These are phyloP conservation scores for Trichocomaceae sp. DNA, from an alignment of 2,329 filamentous ascomycete species.

Conservation along the genomic window DNA sequence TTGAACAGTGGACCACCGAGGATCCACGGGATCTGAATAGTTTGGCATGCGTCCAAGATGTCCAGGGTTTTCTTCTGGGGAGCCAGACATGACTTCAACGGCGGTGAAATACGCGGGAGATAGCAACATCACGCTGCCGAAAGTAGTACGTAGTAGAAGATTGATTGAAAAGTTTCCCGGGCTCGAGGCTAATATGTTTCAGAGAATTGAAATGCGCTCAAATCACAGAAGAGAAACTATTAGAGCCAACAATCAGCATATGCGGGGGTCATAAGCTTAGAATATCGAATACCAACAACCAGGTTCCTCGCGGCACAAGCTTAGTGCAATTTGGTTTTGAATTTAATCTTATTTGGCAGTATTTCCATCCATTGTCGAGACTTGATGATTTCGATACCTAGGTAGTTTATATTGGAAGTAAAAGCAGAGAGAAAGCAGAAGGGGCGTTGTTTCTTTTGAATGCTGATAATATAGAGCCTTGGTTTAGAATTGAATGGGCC, in stretches of 20 bases:
- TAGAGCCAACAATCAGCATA: neutral
- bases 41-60: conserved; percentile 24
- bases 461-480: neutral
- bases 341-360: neutral
- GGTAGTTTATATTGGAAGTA: neutral
- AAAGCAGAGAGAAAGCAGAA: neutral
- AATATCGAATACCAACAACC: neutral
- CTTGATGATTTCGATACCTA: neutral
- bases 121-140: conserved; percentile 23
- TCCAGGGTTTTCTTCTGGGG: conserved; percentile 17
- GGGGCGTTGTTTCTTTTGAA: neutral
- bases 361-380: neutral
- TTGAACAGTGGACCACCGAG: conserved; percentile 25
- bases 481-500: neutral
- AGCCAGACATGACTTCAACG: conserved; percentile 24
- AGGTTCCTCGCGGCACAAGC: neutral
- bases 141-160: conserved; percentile 18
- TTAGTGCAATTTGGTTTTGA: neutral
- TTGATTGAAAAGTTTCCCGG: neutral
- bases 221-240: neutral
- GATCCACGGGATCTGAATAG: conserved; percentile 23
- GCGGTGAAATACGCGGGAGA: conserved; percentile 17
- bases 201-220: neutral
- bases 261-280: neutral
- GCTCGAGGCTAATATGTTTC: neutral